A percentile compares a stretch with the other conserved stretches of the same genome.
Evolutionary conservation across 768 basidiomycete species (phyloP).

Genomic region (Lentinula detonsa): DNA sequence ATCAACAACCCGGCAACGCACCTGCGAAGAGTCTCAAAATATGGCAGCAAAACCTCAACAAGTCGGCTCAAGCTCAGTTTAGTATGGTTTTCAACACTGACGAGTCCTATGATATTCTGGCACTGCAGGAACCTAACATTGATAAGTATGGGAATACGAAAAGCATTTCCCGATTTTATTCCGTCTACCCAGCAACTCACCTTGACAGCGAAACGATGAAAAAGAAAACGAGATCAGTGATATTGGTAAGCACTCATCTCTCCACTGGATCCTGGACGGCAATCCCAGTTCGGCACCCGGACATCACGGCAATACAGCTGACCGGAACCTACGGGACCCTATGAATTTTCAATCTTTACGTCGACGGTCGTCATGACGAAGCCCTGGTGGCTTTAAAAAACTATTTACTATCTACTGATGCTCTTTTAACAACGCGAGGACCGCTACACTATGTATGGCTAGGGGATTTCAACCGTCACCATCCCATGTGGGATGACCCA

Average conservation of each 20-base stretch:
- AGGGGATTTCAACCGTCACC: too few species aligned
- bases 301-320: slow-evolving; percentile 17
- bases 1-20: background rate
- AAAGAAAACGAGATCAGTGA: slow-evolving; percentile 9
- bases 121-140: slow-evolving; percentile 25
- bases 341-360: slow-evolving; percentile 9
- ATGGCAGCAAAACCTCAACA: slow-evolving; percentile 22
- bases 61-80: slow-evolving; percentile 13
- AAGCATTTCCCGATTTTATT: slow-evolving; percentile 8
- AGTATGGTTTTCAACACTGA: slow-evolving; percentile 6
- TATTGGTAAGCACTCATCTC: slow-evolving; percentile 10
- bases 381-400: background rate
- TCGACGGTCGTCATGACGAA: slow-evolving; percentile 10
- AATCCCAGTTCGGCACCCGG: slow-evolving; percentile 11
- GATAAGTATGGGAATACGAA: slow-evolving; percentile 12
- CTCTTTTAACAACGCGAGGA: background rate
- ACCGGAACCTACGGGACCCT: background rate
- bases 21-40: slow-evolving; percentile 4
- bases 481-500: too few species aligned
- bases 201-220: background rate
- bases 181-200: slow-evolving; percentile 21
- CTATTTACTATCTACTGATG: background rate
- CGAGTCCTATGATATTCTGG: slow-evolving; percentile 15
- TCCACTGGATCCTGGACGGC: slow-evolving; percentile 14
- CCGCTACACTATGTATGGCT: background rate